Evolutionary conservation across 306 rosid genomes (phyloP).

Genomic region (Castanea sativa): DNA sequence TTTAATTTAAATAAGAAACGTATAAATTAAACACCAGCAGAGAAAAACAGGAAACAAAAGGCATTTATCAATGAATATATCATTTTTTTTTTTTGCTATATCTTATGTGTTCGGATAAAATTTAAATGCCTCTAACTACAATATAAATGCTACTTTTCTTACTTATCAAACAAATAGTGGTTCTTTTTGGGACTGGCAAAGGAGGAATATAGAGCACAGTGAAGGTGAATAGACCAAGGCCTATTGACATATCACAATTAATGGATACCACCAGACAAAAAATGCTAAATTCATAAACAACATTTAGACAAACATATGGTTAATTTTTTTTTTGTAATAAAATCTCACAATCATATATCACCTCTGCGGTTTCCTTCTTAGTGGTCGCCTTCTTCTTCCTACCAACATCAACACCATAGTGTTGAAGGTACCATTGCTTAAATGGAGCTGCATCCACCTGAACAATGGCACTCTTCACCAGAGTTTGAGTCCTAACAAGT

Average conservation of each 20-base stretch:
- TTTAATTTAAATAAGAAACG: no score
- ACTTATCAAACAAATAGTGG: no score
- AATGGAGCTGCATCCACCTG: conserved; percentile 64
- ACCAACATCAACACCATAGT: conserved; percentile 55
- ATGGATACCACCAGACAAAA: not conserved
- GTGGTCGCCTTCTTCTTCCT: conserved; percentile 45
- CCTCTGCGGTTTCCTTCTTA: conserved; percentile 54
- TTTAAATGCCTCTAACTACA: no score
- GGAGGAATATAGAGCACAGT: no score
- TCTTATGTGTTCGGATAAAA: no score
- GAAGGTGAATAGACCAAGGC: not conserved
- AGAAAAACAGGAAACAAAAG: no score
- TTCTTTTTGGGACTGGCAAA: no score
- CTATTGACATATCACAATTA: not conserved
- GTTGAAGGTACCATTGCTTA: conserved; percentile 65
- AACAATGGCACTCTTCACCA: conserved; percentile 54
- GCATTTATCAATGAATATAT: no score
- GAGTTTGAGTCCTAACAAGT: conserved; percentile 56
- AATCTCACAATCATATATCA: not conserved
- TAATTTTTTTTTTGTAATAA: not conserved
- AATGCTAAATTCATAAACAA: not conserved
- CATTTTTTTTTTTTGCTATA: no score
- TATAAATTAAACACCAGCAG: no score
- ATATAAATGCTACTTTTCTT: no score
- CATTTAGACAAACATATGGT: not conserved